Evolutionary conservation across 2,329 filamentous ascomycete species (phyloP).

Genomic region (Didymella lethalis): DNA sequence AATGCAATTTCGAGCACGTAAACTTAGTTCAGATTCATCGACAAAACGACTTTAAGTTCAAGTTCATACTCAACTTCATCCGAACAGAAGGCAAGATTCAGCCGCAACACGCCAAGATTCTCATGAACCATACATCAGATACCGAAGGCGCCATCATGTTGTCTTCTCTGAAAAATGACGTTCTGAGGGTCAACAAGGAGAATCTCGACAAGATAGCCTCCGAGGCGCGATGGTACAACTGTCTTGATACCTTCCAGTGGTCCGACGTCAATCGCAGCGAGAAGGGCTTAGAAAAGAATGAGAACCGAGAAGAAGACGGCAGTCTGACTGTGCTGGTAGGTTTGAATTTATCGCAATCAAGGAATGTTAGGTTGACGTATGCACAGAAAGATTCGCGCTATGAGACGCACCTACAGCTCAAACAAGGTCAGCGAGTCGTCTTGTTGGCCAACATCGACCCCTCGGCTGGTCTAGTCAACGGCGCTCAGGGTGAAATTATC

Average conservation of each 20-base stretch:
- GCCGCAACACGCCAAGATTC: slow-evolving; percentile 49
- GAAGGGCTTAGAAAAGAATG: slow-evolving; percentile 23
- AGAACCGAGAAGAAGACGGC: slow-evolving; percentile 10
- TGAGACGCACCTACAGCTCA: slow-evolving; percentile 56
- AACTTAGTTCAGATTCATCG: slow-evolving; percentile 65
- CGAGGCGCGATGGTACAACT: slow-evolving; percentile 37
- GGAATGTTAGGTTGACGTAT: neutral
- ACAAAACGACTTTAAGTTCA: slow-evolving; percentile 63
- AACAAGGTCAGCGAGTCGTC: slow-evolving; percentile 62
- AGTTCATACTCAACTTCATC: slow-evolving; percentile 64
- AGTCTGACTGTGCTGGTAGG: slow-evolving; percentile 35
- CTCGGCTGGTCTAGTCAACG: slow-evolving; percentile 44
- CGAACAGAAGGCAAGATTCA: slow-evolving; percentile 52
- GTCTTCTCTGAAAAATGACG: slow-evolving; percentile 53
- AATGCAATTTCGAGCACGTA: slow-evolving; percentile 63
- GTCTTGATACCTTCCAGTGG: slow-evolving; percentile 56
- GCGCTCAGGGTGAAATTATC: slow-evolving; percentile 44
- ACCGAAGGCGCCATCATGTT: slow-evolving; percentile 57
- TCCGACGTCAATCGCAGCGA: slow-evolving; percentile 38
- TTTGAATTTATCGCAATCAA: too few relatives aligned
- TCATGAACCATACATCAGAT: slow-evolving; percentile 52
- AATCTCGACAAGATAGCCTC: slow-evolving; percentile 45
- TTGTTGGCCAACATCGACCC: slow-evolving; percentile 60
- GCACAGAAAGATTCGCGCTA: slow-evolving; percentile 56
- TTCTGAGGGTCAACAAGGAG: slow-evolving; percentile 44